phyloP scores from a whole-genome alignment of 495 filamentous ascomycete genomes.

The Tuber borchii region DNA sequence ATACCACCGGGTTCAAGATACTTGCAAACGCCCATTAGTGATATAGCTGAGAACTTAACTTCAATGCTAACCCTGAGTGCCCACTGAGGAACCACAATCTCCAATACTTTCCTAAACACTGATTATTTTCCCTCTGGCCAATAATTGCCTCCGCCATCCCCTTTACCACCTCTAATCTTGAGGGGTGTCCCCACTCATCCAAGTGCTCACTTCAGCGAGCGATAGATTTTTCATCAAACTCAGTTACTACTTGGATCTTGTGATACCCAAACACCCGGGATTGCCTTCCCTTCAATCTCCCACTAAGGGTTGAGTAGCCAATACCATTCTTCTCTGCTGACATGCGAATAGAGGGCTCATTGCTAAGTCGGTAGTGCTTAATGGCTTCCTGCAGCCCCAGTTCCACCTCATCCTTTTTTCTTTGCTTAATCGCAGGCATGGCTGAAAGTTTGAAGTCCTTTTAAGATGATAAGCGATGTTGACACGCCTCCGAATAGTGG shows the following conservation, averaged over 20 bases:
- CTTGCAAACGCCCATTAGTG: not conserved
- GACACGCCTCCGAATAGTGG: too few relatives aligned
- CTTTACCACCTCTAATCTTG: not conserved
- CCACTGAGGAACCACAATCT: not conserved
- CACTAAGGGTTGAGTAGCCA: constrained; percentile 5
- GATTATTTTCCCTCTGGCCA: not conserved
- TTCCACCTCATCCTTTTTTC: too few relatives aligned
- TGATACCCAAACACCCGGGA: not conserved
- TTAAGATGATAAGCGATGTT: too few relatives aligned
- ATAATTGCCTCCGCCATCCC: not conserved
- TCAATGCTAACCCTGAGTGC: not conserved
- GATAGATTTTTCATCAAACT: constrained; percentile 15
- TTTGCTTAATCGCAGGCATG: too few relatives aligned
- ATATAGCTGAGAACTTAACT: not conserved
- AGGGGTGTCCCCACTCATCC: constrained; percentile 5
- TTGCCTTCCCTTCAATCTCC: not conserved
- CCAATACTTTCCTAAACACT: not conserved
- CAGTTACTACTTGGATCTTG: constrained; percentile 4
- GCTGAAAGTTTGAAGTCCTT: too few relatives aligned
- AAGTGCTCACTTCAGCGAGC: not conserved
- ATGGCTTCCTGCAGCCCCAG: too few relatives aligned
- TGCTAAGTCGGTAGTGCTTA: too few relatives aligned
- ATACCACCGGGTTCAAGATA: not conserved
- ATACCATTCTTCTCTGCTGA: constrained; percentile 18
- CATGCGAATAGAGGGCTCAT: too few relatives aligned